A percentile compares a stretch with the other conserved stretches of the same genome.
Conservation (phyloP, 257 asterid species). For the Jacaranda copaia region DNA sequence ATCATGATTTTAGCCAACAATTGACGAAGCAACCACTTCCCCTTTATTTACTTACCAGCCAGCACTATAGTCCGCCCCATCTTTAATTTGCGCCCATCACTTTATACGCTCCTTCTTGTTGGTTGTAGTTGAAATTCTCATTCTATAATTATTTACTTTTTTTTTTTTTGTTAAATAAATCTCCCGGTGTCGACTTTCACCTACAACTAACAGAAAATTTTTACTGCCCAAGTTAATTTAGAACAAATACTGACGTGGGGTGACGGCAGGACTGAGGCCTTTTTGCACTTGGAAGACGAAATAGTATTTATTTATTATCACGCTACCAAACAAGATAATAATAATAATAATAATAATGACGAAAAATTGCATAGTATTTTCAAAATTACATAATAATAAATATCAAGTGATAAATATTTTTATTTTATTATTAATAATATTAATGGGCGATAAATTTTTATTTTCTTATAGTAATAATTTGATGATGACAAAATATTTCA, state of each 20-base stretch:
- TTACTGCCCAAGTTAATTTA: background rate
- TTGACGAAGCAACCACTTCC: conserved; percentile 64
- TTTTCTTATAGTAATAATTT: too few species aligned
- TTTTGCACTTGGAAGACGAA: background rate
- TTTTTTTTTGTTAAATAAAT: too few species aligned
- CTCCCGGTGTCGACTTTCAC: background rate
- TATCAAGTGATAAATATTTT: too few species aligned
- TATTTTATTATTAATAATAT: too few species aligned
- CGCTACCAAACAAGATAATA: too few species aligned
- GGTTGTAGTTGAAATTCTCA: conserved; percentile 29
- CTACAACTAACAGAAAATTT: background rate
- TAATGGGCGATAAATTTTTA: too few species aligned
- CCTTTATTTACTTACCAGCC: conserved; percentile 40
- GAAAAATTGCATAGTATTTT: too few species aligned
- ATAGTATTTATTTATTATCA: background rate
- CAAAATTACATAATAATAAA: too few species aligned
- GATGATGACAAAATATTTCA: too few species aligned
- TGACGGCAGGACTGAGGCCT: conserved; percentile 20
- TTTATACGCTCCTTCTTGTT: background rate
- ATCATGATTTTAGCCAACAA: conserved; percentile 56
- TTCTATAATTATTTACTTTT: background rate
- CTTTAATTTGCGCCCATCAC: background rate
- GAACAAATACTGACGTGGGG: background rate
- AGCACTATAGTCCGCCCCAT: conserved; percentile 18
- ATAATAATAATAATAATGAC: too few species aligned